Conservation (phyloP, 2,329 filamentous ascomycete species). For the Aspergillus carbonarius region DNA sequence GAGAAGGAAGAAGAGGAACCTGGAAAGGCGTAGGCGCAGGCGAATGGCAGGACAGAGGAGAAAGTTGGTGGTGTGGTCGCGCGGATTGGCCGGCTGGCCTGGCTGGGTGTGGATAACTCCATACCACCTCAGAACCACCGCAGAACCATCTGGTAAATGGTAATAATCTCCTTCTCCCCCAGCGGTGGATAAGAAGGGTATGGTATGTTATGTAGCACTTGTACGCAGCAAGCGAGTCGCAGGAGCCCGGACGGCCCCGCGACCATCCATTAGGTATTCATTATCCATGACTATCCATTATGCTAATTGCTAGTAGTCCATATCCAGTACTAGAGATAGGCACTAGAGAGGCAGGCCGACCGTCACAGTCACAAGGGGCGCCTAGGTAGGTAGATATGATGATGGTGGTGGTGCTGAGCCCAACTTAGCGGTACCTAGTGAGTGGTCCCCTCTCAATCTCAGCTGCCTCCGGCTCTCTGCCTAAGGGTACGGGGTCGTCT, state of each 20-base stretch:
- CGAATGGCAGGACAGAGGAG: neutral
- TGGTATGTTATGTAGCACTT: neutral
- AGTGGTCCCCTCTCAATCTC: neutral
- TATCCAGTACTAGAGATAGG: neutral
- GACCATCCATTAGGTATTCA: neutral
- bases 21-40: neutral
- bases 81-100: neutral
- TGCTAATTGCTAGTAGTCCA: neutral
- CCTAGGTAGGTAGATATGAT: neutral
- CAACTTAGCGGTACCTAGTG: neutral
- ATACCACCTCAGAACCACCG: neutral
- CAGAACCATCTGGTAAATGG: slow-evolving; percentile 7
- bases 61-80: slow-evolving; percentile 4
- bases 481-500: neutral
- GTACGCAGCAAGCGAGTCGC: neutral
- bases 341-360: neutral
- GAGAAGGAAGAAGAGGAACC: slow-evolving; percentile 7
- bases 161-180: neutral
- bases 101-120: slow-evolving; percentile 2
- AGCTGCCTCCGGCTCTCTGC: neutral
- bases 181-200: slow-evolving; percentile 1
- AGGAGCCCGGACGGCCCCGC: neutral
- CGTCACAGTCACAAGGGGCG: neutral
- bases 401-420: neutral
- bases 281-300: neutral